Evolutionary conservation across 768 basidiomycete species (phyloP), one percentile per base, ranked within the genome.

Genomic region (Suillus cothurnatus): DNA sequence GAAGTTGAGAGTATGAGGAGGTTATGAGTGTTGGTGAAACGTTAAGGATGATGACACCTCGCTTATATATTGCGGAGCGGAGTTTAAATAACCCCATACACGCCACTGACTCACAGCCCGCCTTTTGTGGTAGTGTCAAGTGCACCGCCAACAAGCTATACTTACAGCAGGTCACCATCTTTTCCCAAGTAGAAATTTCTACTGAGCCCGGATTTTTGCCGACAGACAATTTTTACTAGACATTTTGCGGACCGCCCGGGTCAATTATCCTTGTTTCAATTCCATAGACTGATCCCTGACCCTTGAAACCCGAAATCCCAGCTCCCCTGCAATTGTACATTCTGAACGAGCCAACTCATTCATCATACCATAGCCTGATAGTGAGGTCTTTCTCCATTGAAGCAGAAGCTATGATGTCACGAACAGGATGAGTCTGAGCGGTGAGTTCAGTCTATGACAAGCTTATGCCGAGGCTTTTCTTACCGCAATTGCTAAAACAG

Each of bases 311-410:
- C n/a, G n/a, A n/a, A n/a, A n/a, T n/a, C n/a, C n/a, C 31, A 5
- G 53, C 14, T 23, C 36, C 32, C 6, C n/a, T 14, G 21, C 14
- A 58, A 26, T 34, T 21, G 36, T 19, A 3, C 26, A 39, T 39
- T 39, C 21, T 34, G 31, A 38, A 38, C 34, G 2, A 58, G 17
- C 17, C 36, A 19, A 26, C 12, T 63, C 95, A 60, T 57, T 77
- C 74, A 71, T 91, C 88, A 63, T 82, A 80, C 95, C 95, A 97
- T 19, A 98, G 70, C 61, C 89, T 84, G 71, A 98, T 92, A 6
- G 88, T 88, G 66, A 92, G 77, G 70, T 97, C 95, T 69, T 94
- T 94, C 70, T 95, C 94, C 85, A 93, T 89, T 12, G 89, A 86
- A n/a, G 92, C 93, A 5, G 94, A 93, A 8, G 94, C 95, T 67